Evolutionary conservation across 148 eudicot genomes (phyloP), one percentile per base, ranked within the genome.

Genomic region (Arctostaphylos glauca): DNA sequence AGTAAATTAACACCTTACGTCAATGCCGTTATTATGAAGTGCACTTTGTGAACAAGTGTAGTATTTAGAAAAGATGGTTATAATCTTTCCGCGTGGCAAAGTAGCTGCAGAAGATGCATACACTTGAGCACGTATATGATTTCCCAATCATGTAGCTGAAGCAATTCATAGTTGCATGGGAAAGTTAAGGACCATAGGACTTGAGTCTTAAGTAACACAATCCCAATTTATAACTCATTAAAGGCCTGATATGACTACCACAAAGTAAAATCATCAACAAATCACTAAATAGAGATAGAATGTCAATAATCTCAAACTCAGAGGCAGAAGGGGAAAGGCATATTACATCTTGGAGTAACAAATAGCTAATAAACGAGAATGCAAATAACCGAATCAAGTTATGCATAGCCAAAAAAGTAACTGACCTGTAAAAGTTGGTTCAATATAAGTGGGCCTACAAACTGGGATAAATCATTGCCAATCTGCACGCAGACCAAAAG

Each of bases 401-500:
- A 77, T 44, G 70, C 50, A 78, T n/a, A 43, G 5, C 44, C 19
- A n/a, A 56, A 78, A 47, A 54, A 67, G 54, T 53, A 55, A 71
- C 82, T 78, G 15, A 83, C 85, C 85, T 78, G 67, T 56, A 83
- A 43, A 78, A 83, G 85, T 18, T 55, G 72, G 50, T 58, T 48
- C 53, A 83, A 71, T 54, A 83, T 70, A 47, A 83, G 46, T 1
- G 85, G 85, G 82, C 85, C 85, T 59, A 83, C 85, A n/a, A 83
- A 83, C 85, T 83, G 85, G n/a, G 85, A 78, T 15, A 38, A 78
- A 70, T 83, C 85, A 78, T 83, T 83, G 50, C 77, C 70, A 83
- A 83, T 83, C 85, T 83, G 47, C 38, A 41, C 68, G 52, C 18
- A 23, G 76, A 50, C 52, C 52, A 67, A 77, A 12, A 7, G 53